These are phyloP conservation scores for Inonotus hispidus DNA, from an alignment of 1,284 basidiomycete genomes.

Conservation along the genomic window DNA sequence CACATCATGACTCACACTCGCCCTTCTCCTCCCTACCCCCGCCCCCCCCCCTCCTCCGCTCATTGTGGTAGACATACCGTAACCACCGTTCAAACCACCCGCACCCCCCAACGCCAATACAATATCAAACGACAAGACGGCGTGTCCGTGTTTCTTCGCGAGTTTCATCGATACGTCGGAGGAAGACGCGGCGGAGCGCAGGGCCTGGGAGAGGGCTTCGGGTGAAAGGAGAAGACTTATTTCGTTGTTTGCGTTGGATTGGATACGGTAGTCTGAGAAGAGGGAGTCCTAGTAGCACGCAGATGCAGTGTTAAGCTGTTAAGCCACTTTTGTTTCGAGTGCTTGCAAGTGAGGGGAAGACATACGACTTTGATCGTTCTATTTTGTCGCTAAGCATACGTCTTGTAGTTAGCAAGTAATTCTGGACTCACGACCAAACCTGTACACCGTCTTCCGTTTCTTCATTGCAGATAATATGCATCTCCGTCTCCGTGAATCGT, in stretches of 20 bases:
- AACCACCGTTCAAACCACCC: constrained; percentile 36
- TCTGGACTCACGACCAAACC: constrained; percentile 79
- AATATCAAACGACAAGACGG: constrained; percentile 73
- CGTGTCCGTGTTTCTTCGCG: constrained; percentile 74
- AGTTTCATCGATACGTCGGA: constrained; percentile 78
- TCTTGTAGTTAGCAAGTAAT: background rate
- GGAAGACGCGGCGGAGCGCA: constrained; percentile 56
- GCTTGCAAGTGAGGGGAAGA: background rate
- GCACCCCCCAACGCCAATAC: constrained; percentile 43
- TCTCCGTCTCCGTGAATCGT: constrained; percentile 68
- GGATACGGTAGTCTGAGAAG: constrained; percentile 80
- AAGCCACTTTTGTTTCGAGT: background rate
- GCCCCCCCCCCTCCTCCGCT: constrained; percentile 21
- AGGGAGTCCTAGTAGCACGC: constrained; percentile 58
- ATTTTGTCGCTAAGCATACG: background rate
- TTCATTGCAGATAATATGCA: constrained; percentile 84
- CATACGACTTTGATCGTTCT: constrained; percentile 36
- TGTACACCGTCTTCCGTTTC: constrained; percentile 81
- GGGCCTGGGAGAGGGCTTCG: constrained; percentile 71
- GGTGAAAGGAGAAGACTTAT: constrained; percentile 71
- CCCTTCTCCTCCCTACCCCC: constrained; percentile 28
- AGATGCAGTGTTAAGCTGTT: background rate
- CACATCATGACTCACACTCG: constrained; percentile 67
- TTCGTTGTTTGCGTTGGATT: constrained; percentile 81
- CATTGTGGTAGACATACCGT: background rate